A percentile compares a stretch with the other conserved stretches of the same genome.
Evolutionary conservation across 331 rosid genomes (phyloP).

Genomic region (Prunus yedoensis): DNA sequence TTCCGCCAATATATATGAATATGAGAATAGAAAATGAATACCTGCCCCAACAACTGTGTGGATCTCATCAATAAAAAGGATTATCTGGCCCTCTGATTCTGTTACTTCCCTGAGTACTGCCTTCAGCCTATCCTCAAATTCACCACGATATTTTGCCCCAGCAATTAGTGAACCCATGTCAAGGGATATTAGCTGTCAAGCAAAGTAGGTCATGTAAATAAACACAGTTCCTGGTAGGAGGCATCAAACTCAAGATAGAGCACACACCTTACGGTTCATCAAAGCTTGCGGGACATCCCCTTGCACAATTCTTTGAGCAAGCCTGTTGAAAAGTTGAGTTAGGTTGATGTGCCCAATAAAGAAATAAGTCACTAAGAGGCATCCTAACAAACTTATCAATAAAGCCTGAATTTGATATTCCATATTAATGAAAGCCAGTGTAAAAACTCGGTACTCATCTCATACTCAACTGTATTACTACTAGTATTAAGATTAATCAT

Average conservation of each 20-base stretch:
- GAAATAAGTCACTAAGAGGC: conserved; percentile 1
- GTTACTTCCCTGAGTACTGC: conserved; percentile 99
- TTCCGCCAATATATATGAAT: not conserved
- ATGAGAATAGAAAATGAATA: conserved; percentile 13
- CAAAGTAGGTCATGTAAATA: conserved; percentile 14
- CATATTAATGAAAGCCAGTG: too few relatives aligned
- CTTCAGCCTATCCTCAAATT: conserved; percentile 98
- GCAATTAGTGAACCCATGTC: conserved; percentile 99
- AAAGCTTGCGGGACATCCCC: conserved; percentile 98
- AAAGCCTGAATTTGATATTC: too few relatives aligned
- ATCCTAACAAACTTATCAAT: not conserved
- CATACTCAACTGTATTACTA: too few relatives aligned
- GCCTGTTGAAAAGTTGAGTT: conserved; percentile 51
- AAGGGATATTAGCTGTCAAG: conserved; percentile 87
- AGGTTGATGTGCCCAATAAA: conserved; percentile 14
- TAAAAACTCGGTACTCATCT: too few relatives aligned
- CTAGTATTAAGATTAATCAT: too few relatives aligned
- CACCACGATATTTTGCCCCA: conserved; percentile 98
- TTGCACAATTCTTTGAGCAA: conserved; percentile 97
- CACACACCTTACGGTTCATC: conserved; percentile 88
- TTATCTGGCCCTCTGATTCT: conserved; percentile 94
- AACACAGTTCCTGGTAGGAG: conserved; percentile 12
- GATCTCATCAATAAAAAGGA: conserved; percentile 94
- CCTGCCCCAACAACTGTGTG: conserved; percentile 99
- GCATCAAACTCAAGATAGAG: conserved; percentile 17